Evolutionary conservation across 768 basidiomycete species (phyloP).

Genomic region (Boletus subcaerulescens): DNA sequence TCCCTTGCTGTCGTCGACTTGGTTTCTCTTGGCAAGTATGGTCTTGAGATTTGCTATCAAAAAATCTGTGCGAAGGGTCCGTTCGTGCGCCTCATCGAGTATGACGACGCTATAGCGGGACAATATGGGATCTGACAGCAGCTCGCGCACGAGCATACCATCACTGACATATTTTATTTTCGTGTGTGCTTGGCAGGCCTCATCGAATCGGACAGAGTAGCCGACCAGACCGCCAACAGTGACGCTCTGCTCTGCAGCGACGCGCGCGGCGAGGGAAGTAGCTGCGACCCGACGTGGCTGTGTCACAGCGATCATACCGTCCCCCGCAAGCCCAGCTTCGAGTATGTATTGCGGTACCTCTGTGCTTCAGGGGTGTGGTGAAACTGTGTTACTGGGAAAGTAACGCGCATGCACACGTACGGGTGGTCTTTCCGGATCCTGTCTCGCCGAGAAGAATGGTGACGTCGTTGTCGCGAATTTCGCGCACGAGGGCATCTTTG

Average conservation of each 20-base stretch:
- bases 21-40: conserved; percentile 69
- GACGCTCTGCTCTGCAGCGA: conserved; percentile 78
- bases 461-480: conserved; percentile 75
- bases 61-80: conserved; percentile 91
- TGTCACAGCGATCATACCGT: conserved; percentile 83
- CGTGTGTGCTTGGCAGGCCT: conserved; percentile 65
- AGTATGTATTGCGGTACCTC: conserved; percentile 96
- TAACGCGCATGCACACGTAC: conserved; percentile 48
- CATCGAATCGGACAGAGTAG: conserved; percentile 96
- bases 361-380: conserved; percentile 39
- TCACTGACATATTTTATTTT: conserved; percentile 96
- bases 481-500: conserved; percentile 68
- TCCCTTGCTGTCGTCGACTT: conserved; percentile 40
- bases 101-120: conserved; percentile 84
- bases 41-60: conserved; percentile 87
- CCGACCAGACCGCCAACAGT: conserved; percentile 78
- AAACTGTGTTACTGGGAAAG: conserved; percentile 10
- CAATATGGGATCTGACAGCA: conserved; percentile 73
- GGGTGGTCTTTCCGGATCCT: conserved; percentile 97
- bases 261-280: conserved; percentile 88
- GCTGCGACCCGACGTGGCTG: conserved; percentile 96
- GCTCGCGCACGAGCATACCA: conserved; percentile 95
- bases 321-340: conserved; percentile 70
- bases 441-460: conserved; percentile 94
- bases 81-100: conserved; percentile 97